Evolutionary conservation across 2,329 filamentous ascomycete genomes (phyloP), one percentile per base, ranked within the genome.

Genomic region (Ophiostoma montium): DNA sequence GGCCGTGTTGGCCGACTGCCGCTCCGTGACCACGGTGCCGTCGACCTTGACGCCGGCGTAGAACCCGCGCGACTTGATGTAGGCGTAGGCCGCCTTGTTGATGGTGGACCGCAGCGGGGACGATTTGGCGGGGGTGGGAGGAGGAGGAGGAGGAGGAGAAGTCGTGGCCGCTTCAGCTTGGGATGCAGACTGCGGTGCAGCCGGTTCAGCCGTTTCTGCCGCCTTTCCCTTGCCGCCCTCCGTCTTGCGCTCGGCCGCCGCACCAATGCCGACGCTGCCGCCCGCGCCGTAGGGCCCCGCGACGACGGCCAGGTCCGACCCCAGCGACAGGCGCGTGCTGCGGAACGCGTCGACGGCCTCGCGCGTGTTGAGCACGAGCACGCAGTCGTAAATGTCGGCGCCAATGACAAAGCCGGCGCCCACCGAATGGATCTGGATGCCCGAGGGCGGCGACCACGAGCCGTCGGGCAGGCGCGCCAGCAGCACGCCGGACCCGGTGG

Each of bases 1-100:
- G 6, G 77, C 76, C 47, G 86, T 82, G 59, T 95, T 95, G 60
- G 90, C 89, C 51, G 90, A 86, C n/a, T 77, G 82, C 46, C 88
- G 78, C 64, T 94, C 86, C 23, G 90, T 84, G 45, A 95, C 74
- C 11, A 94, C 76, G 0, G 87, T 94, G 23, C 89, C 89, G 59
- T 95, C 88, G 31, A 94, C 74, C 58, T 89, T 84, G 1, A 94
- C 76, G 30, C 87, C 87, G 2, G 86, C 88, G 59, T 92, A 94
- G 57, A 95, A 80, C 5, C 89, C 88, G 47, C 87, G 78, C 44
- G 84, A 89, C 67, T 94, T 95, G 66, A 95, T 78, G 61, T 95
- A 95, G 3, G 69, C 69, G 52, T 72, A 73, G 16, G 72, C 69
- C 2, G 71, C 70, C 57, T 62, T 63, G 51, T 58, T 57, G 41